Percentiles rank a stretch among this genome's conserved stretches.
phyloP scores from a whole-genome alignment of 2,329 filamentous ascomycete species.

The Stylonectria norvegica region DNA sequence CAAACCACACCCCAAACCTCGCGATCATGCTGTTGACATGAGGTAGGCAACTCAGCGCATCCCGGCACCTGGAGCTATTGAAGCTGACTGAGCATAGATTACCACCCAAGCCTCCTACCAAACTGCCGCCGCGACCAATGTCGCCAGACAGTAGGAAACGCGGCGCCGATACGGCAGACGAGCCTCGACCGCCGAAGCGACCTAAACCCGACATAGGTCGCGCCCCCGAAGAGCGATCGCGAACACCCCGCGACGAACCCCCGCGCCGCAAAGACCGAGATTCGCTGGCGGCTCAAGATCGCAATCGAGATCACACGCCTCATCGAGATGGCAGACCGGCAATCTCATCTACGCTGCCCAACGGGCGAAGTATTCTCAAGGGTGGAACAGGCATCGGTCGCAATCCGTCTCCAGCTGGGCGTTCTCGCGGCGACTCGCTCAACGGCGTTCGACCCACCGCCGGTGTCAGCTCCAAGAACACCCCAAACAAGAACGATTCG shows the following conservation, averaged over 20 bases:
- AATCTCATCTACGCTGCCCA: slow-evolving; percentile 31
- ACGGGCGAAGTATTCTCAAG: slow-evolving; percentile 37
- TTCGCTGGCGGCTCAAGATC: slow-evolving; percentile 27
- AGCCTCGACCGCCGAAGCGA: slow-evolving; percentile 45
- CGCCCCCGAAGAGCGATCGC: slow-evolving; percentile 31
- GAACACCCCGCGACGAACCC: slow-evolving; percentile 33
- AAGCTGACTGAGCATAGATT: slow-evolving; percentile 28
- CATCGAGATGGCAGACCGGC: slow-evolving; percentile 27
- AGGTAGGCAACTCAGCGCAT: slow-evolving; percentile 21
- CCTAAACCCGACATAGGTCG: slow-evolving; percentile 38
- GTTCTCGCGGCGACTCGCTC: slow-evolving; percentile 38
- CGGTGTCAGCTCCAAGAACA: slow-evolving; percentile 30
- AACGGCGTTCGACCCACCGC: slow-evolving; percentile 41
- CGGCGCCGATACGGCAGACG: slow-evolving; percentile 42
- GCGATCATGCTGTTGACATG: slow-evolving; percentile 28
- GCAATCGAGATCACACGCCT: slow-evolving; percentile 27
- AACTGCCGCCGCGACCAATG: slow-evolving; percentile 34
- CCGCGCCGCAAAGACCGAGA: slow-evolving; percentile 32
- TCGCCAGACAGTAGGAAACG: slow-evolving; percentile 49
- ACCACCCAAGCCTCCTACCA: slow-evolving; percentile 35
- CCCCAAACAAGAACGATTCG: slow-evolving; percentile 29
- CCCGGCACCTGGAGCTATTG: neutral
- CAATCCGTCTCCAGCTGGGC: slow-evolving; percentile 35
- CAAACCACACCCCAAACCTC: slow-evolving; percentile 30
- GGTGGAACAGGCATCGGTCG: slow-evolving; percentile 23